Conservation (phyloP, 2,329 filamentous ascomycete genomes). For the Cytospora schulzeri region DNA sequence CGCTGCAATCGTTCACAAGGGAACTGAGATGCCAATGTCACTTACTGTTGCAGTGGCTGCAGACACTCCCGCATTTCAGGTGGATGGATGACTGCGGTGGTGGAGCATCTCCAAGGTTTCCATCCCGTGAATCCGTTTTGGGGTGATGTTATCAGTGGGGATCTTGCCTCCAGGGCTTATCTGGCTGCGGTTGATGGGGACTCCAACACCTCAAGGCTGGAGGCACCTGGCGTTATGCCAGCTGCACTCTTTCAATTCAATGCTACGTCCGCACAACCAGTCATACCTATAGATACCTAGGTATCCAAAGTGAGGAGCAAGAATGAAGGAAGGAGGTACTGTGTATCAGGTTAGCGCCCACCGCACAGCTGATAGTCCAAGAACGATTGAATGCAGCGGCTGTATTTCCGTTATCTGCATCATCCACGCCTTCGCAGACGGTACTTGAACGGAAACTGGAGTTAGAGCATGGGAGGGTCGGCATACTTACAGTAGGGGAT, state of each 20-base stretch:
- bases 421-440: neutral
- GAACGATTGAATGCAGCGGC: neutral
- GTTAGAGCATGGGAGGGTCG: neutral
- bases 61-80: conserved; percentile 13
- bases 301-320: neutral
- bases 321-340: neutral
- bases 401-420: conserved; percentile 14
- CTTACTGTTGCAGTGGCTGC: conserved; percentile 25
- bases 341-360: conserved; percentile 14
- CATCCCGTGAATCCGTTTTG: neutral
- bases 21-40: conserved; percentile 2
- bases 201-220: neutral
- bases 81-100: neutral
- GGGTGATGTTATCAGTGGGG: neutral
- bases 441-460: neutral
- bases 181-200: neutral
- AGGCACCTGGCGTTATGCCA: neutral
- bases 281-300: neutral
- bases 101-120: conserved; percentile 4
- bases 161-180: neutral
- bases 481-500: neutral
- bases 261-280: too few species aligned
- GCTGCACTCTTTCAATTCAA: neutral
- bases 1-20: neutral
- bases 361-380: neutral